Percentiles rank a stretch among this genome's conserved stretches.
Conservation (phyloP, 306 rosid genomes). For the Myrica gale region DNA sequence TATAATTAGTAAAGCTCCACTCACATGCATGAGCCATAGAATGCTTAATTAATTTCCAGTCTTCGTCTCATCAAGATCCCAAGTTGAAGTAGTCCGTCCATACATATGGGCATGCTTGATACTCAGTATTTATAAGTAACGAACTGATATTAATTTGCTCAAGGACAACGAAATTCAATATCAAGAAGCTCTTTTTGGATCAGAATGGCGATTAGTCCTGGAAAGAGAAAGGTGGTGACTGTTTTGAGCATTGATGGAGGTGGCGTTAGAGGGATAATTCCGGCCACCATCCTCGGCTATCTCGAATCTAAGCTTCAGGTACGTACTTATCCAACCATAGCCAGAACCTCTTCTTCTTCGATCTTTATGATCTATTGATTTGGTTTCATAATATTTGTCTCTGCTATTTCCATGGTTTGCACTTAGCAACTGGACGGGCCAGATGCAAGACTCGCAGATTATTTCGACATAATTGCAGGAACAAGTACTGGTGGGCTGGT, state of each 20-base stretch:
- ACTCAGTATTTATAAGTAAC: not conserved
- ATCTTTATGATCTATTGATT: not conserved
- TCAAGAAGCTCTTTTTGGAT: not conserved
- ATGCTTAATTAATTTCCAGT: not conserved
- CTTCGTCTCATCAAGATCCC: not conserved
- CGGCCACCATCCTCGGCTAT: slow-evolving; percentile 33
- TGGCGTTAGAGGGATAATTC: slow-evolving; percentile 44
- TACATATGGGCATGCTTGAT: not conserved
- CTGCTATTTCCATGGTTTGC: not conserved
- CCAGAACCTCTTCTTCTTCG: not conserved
- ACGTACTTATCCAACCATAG: not conserved
- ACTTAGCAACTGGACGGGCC: slow-evolving; percentile 38
- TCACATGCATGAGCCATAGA: not conserved
- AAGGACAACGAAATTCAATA: not conserved
- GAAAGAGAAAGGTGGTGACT: slow-evolving; percentile 31
- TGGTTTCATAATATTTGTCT: not conserved
- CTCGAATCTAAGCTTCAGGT: slow-evolving; percentile 43
- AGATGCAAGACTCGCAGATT: slow-evolving; percentile 37
- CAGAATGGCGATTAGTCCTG: slow-evolving; percentile 14
- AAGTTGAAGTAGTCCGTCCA: not conserved
- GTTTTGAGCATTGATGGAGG: slow-evolving; percentile 54
- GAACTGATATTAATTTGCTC: not conserved
- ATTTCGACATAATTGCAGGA: slow-evolving; percentile 42
- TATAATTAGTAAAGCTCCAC: not conserved
- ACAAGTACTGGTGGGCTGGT: slow-evolving; percentile 49